These are phyloP conservation scores for Lignosus rhinocerotis DNA, from an alignment of 1,284 basidiomycete species.

Conservation along the genomic window DNA sequence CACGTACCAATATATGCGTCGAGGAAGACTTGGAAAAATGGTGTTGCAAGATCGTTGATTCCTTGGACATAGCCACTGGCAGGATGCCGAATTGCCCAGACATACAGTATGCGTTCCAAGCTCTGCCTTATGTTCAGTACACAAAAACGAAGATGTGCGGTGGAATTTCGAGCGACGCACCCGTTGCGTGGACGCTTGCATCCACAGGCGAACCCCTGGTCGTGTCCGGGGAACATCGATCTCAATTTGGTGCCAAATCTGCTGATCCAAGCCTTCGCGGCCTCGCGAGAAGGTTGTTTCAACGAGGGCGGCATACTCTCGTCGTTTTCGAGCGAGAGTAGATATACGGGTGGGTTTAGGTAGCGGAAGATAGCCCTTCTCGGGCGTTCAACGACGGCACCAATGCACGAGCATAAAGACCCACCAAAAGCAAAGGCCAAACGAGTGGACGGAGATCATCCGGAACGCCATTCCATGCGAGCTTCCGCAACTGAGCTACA, in stretches of 20 bases:
- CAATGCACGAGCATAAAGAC: constrained; percentile 32
- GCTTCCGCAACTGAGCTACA: constrained; percentile 78
- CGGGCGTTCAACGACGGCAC: background rate
- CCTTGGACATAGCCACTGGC: constrained; percentile 97
- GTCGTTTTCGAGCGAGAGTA: constrained; percentile 85
- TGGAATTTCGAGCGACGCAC: constrained; percentile 42
- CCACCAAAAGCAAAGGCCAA: constrained; percentile 92
- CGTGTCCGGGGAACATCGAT: constrained; percentile 95
- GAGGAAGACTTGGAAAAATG: constrained; percentile 93
- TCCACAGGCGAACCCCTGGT: constrained; percentile 90
- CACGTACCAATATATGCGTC: constrained; percentile 84
- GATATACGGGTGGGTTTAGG: constrained; percentile 76
- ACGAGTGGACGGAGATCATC: constrained; percentile 85
- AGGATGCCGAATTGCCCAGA: constrained; percentile 97
- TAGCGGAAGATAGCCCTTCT: constrained; percentile 91
- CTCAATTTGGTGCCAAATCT: constrained; percentile 98
- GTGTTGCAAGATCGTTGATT: constrained; percentile 95
- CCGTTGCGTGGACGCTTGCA: constrained; percentile 83
- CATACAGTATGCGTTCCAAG: constrained; percentile 91
- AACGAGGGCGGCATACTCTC: constrained; percentile 90
- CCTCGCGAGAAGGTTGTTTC: constrained; percentile 90
- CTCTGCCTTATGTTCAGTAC: constrained; percentile 49
- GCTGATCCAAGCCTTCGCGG: constrained; percentile 81
- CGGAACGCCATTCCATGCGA: constrained; percentile 97
- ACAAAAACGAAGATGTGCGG: constrained; percentile 1